A percentile compares a stretch with the other conserved stretches of the same genome.
These are phyloP conservation scores for Hygrophorus russula DNA, from an alignment of 768 basidiomycete genomes.

Conservation along the genomic window DNA sequence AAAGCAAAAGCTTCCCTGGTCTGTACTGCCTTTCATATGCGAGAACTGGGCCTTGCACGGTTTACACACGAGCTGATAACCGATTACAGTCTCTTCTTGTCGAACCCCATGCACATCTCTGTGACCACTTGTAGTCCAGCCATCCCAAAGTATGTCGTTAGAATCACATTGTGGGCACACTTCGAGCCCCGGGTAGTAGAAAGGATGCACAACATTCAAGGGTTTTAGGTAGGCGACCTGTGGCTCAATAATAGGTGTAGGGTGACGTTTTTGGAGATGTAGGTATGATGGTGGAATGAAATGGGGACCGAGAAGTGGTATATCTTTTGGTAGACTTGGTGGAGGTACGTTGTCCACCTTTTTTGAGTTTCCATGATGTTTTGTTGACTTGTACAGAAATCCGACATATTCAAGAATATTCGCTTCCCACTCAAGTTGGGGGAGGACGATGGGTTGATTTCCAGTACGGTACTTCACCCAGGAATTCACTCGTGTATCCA, in stretches of 20 bases:
- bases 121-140: slow-evolving; percentile 4
- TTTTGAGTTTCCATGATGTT: slow-evolving; percentile 3
- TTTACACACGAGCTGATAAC: slow-evolving; percentile 4
- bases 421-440: slow-evolving; percentile 14
- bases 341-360: not conserved
- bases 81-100: slow-evolving; percentile 3
- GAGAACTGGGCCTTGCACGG: not conserved
- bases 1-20: not conserved
- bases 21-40: not conserved
- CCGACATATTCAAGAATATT: slow-evolving; percentile 13
- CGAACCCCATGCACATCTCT: slow-evolving; percentile 1
- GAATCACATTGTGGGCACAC: slow-evolving; percentile 3
- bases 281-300: slow-evolving; percentile 12
- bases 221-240: not conserved
- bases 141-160: not conserved
- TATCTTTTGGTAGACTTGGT: slow-evolving; percentile 1
- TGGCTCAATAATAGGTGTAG: not conserved
- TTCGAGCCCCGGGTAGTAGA: not conserved
- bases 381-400: slow-evolving; percentile 7
- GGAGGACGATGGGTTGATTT: not conserved
- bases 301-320: slow-evolving; percentile 13
- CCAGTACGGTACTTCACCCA: not conserved
- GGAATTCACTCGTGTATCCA: not conserved
- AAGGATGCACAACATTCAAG: slow-evolving; percentile 5
- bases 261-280: slow-evolving; percentile 6